Evolutionary conservation across 371 early-diverging fungal genomes (phyloP).

Genomic region (Nosema muscidifuracis): DNA sequence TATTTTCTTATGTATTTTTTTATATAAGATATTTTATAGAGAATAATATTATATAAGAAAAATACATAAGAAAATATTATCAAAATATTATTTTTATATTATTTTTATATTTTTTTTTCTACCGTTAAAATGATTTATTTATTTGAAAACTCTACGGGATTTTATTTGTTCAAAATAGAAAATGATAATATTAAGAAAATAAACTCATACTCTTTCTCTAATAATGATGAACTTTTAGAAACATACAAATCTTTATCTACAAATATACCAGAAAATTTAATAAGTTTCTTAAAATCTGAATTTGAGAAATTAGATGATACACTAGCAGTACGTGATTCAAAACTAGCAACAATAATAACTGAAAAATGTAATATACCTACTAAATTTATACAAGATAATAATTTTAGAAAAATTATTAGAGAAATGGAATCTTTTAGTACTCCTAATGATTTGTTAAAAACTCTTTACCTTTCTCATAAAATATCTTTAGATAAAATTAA

Average conservation of each 20-base stretch:
- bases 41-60: too few relatives aligned
- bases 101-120: conserved; percentile 17
- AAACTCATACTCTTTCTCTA: conserved; percentile 85
- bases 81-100: too few relatives aligned
- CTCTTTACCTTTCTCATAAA: conserved; percentile 66
- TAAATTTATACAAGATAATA: not conserved
- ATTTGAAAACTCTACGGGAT: conserved; percentile 77
- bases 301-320: conserved; percentile 71
- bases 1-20: too few relatives aligned
- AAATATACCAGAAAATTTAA: conserved; percentile 81
- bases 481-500: conserved; percentile 79
- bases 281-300: conserved; percentile 77
- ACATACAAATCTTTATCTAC: conserved; percentile 84
- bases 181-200: conserved; percentile 70
- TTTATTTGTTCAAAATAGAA: conserved; percentile 74
- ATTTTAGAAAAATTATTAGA: conserved; percentile 5
- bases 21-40: too few relatives aligned
- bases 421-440: conserved; percentile 51
- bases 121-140: conserved; percentile 60
- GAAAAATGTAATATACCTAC: not conserved
- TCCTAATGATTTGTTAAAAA: conserved; percentile 3
- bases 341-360: not conserved
- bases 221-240: conserved; percentile 83
- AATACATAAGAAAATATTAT: too few relatives aligned
- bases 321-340: conserved; percentile 61